Evolutionary conservation across 306 rosid species (phyloP), one percentile per base, ranked within the genome.

Genomic region (Lathyrus oleraceus): DNA sequence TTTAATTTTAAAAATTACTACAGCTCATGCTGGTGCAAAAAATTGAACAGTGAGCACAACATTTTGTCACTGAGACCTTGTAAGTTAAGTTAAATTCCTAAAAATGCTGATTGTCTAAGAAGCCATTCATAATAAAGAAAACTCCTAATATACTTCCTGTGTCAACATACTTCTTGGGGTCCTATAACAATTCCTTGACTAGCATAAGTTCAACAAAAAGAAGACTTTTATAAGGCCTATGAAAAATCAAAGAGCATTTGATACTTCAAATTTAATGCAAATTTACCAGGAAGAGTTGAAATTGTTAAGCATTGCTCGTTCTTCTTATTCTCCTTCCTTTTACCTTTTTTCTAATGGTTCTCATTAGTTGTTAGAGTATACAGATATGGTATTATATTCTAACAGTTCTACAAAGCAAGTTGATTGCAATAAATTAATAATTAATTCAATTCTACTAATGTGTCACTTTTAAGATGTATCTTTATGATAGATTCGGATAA

Each of bases 391-490:
- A 19, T 49, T 8, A 49, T 49, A 48, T 48, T 48, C 54, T 42
- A n/a, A 57, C 13, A 65, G 61, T 21, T 66, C 42, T 66, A 48
- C 21, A 58, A 15, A 10, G n/a, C 40, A 32, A 21, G 61, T 23
- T 47, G 54, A 15, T 52, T 40, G 65, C 65, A 61, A 20, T 7
- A 76, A 16, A 51, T 61, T 40, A 61, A 36, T 61, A 61, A 35
- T 36, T 47, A 13, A 48, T 48, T 16, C 5, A 48, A 48, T 48
- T 48, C 61, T 61, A 76, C 15, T 13, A 65, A 70, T 36, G 32
- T 45, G 25, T 4, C n/a, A 53, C n/a, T 53, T n/a, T n/a, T n/a
- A n/a, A n/a, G n/a, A n/a, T n/a, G n/a, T 19, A 53, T 23, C 61
- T 11, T 11, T 27, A 56, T 6, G 16, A 56, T 56, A 56, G 61